Evolutionary conservation across 108 stramenopile species (phyloP), one percentile per base, ranked within the genome.

Genomic region (Mediolabrus comicus): DNA sequence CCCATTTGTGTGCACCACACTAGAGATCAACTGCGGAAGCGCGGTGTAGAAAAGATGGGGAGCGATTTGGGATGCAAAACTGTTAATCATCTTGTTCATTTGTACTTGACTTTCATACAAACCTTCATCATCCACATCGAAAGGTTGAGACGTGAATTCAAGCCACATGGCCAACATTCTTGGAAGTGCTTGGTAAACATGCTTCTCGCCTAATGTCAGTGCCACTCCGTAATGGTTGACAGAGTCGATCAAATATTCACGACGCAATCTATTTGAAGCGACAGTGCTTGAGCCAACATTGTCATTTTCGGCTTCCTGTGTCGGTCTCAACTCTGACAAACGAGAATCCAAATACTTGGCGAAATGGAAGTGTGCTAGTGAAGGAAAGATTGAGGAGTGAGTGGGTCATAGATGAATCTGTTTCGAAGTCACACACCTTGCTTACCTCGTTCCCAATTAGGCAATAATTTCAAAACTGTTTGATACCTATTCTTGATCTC

Each of bases 141-240:
- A 41, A 33, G 3, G n/a, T 13, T 57, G 53, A 9, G 85, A 80
- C 26, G 86, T 89, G 62, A 91, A 90, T 53, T 92, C 91, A 60
- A 95, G 91, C 92, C 92, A 96, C 43, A 95, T 76, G 3, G 96
- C 87, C 28, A 96, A 69, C 59, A 96, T 62, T 3, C 96, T 84
- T 10, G 96, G 93, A 4, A 96, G 85, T 6, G 93, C 92, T 57
- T 93, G 88, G 62, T 86, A 93, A 36, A 93, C 86, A 66, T 96
- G 93, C 55, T 92, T 92, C 35, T 81, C 63, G 17, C 86, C 86
- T 8, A 86, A 57, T 27, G 79, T 80, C 26, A 96, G 60, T n/a
- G 87, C 72, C 19, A 75, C 64, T 36, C 84, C 82, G 67, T 91
- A 96, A 53, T 89, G 82, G 31, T 82, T 25, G 31, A 96, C 86